A percentile compares a stretch with the other conserved stretches of the same genome.
Conservation (phyloP, 148 eudicot species). For the Cornus suecica region DNA sequence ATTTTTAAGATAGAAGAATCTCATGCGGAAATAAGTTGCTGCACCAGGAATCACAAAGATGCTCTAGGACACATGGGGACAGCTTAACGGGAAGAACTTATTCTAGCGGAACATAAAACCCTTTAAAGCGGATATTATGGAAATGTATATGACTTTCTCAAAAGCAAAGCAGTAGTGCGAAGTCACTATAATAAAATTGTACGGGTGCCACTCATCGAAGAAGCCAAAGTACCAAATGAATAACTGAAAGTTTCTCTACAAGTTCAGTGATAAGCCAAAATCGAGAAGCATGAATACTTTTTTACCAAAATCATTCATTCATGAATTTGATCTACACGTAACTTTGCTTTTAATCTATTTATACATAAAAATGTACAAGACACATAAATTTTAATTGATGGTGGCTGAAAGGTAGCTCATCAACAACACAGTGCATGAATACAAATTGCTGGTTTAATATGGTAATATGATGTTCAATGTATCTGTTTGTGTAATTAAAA, state of each 20-base stretch:
- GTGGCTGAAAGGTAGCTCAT: too few species aligned
- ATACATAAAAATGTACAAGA: neutral
- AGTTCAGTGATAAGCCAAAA: too few species aligned
- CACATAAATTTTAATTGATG: too few species aligned
- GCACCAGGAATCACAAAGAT: neutral
- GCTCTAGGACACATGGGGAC: neutral
- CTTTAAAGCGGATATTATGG: neutral
- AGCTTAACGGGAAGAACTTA: neutral
- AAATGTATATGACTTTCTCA: neutral
- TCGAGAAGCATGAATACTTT: neutral
- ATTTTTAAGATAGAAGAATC: too few species aligned
- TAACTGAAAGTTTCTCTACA: neutral
- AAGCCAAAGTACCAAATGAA: neutral
- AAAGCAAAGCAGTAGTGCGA: neutral
- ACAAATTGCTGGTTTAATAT: neutral
- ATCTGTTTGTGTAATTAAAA: neutral
- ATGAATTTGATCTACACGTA: neutral
- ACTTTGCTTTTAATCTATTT: too few species aligned
- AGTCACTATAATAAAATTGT: too few species aligned
- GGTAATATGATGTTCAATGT: neutral
- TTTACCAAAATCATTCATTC: neutral
- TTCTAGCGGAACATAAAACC: neutral
- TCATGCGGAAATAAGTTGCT: neutral
- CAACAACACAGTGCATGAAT: neutral
- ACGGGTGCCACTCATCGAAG: too few species aligned